These are phyloP conservation scores for Sphagnum fallax DNA, from an alignment of 228 moss, liverwort and hornwort species.

Conservation along the genomic window DNA sequence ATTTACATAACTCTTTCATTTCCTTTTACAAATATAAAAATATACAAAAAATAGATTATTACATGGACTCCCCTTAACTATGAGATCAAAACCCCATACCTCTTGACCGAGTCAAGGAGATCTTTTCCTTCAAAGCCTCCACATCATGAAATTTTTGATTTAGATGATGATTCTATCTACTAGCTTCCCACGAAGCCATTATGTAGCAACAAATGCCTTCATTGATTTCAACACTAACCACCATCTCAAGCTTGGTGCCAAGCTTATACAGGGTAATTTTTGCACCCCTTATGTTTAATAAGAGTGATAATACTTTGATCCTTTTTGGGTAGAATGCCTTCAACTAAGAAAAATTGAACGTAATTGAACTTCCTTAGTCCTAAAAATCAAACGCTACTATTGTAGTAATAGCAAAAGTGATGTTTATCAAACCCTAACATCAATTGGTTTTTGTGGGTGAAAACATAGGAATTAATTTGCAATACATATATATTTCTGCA, in stretches of 20 bases:
- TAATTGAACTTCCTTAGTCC: constrained; percentile 74
- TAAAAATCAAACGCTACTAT: constrained; percentile 27
- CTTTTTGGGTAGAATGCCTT: constrained; percentile 49
- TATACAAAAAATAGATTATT: constrained; percentile 28
- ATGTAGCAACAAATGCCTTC: constrained; percentile 40
- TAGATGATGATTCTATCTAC: constrained; percentile 28
- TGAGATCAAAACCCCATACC: constrained; percentile 60
- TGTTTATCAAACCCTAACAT: constrained; percentile 63
- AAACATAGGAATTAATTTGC: too few species aligned
- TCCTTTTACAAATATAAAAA: too few species aligned
- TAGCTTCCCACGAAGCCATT: constrained; percentile 48
- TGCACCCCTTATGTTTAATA: constrained; percentile 89
- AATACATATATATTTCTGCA: too few species aligned
- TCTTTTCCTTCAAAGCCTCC: constrained; percentile 23
- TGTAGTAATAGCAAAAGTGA: constrained; percentile 46
- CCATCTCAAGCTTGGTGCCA: constrained; percentile 39
- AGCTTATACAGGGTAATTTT: constrained; percentile 71
- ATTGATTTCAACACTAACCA: constrained; percentile 64
- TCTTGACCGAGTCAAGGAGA: constrained; percentile 18
- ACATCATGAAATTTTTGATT: constrained; percentile 40
- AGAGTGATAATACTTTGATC: constrained; percentile 79
- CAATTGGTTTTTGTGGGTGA: constrained; percentile 11
- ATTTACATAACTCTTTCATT: too few species aligned
- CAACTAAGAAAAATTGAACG: constrained; percentile 67
- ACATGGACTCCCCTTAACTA: constrained; percentile 80